A percentile compares a stretch with the other conserved stretches of the same genome.
Evolutionary conservation across 2,329 filamentous ascomycete species (phyloP).

Genomic region (Curvularia verruculosa): DNA sequence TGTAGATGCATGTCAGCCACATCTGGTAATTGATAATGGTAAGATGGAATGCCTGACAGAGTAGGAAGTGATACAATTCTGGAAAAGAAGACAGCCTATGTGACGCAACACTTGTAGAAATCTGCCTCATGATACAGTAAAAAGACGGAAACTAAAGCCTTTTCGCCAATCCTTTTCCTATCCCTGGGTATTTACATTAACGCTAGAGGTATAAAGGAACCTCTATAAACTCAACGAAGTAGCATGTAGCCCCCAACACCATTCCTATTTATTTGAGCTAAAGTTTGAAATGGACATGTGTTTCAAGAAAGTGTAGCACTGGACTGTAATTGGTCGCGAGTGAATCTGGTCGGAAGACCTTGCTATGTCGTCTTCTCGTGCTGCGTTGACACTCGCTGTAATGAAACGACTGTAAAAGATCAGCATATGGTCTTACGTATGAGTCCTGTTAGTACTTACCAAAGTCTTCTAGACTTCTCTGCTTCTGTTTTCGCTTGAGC

Average conservation of each 20-base stretch:
- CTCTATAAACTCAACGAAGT: not conserved
- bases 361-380: constrained; percentile 83
- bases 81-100: not conserved
- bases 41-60: not conserved
- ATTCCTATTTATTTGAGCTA: not conserved
- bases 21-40: not conserved
- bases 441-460: constrained; percentile 61
- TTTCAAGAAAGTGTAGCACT: not conserved
- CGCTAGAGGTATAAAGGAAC: not conserved
- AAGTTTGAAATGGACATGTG: not conserved
- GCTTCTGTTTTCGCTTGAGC: constrained; percentile 79
- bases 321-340: not conserved
- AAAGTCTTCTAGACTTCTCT: constrained; percentile 87
- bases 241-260: not conserved
- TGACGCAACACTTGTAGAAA: not conserved
- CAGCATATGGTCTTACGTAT: constrained; percentile 49
- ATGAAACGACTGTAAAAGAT: constrained; percentile 73
- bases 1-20: not conserved
- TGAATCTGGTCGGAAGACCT: not conserved
- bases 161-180: not conserved
- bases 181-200: not conserved
- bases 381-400: constrained; percentile 89
- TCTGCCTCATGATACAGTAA: not conserved
- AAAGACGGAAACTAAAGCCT: not conserved
- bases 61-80: not conserved